Percentiles rank a stretch among this genome's conserved stretches.
Evolutionary conservation across 306 rosid genomes (phyloP).

Genomic region (Albizia julibrissin): DNA sequence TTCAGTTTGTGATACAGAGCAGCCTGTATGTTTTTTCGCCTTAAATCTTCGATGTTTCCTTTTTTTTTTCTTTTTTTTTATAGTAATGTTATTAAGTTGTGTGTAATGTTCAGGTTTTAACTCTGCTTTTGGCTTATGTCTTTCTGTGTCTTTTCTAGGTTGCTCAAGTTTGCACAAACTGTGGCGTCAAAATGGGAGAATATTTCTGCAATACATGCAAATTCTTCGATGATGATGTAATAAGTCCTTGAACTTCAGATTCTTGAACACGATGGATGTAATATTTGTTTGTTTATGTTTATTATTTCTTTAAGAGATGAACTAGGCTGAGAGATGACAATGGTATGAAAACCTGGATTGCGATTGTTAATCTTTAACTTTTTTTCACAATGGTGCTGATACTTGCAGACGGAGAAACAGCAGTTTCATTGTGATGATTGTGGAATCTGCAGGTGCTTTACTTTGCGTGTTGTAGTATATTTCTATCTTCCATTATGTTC

Average conservation of each 20-base stretch:
- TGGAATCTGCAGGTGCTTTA: constrained; percentile 89
- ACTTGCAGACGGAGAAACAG: constrained; percentile 61
- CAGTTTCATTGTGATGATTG: constrained; percentile 95
- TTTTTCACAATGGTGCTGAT: constrained; percentile 26
- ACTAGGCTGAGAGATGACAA: constrained; percentile 18
- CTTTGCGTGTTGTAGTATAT: constrained; percentile 16
- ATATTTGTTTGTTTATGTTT: neutral
- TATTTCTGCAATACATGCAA: constrained; percentile 87
- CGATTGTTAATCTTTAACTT: constrained; percentile 11
- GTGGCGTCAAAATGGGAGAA: constrained; percentile 95
- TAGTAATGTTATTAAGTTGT: no score
- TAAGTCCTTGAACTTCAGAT: neutral
- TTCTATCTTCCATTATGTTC: neutral
- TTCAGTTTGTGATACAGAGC: constrained; percentile 94
- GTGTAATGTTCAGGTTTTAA: neutral
- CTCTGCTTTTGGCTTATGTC: constrained; percentile 12
- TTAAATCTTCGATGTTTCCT: constrained; percentile 10
- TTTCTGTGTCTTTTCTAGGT: constrained; percentile 42
- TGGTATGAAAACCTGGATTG: constrained; percentile 16
- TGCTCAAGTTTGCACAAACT: constrained; percentile 85
- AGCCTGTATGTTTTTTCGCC: constrained; percentile 54
- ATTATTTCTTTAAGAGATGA: constrained; percentile 22
- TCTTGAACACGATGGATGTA: constrained; percentile 23
- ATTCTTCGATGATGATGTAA: constrained; percentile 93
- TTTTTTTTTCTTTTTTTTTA: no score